Evolutionary conservation across 2,329 filamentous ascomycete species (phyloP), one percentile per base, ranked within the genome.

Genomic region (Penicillium crustosum): DNA sequence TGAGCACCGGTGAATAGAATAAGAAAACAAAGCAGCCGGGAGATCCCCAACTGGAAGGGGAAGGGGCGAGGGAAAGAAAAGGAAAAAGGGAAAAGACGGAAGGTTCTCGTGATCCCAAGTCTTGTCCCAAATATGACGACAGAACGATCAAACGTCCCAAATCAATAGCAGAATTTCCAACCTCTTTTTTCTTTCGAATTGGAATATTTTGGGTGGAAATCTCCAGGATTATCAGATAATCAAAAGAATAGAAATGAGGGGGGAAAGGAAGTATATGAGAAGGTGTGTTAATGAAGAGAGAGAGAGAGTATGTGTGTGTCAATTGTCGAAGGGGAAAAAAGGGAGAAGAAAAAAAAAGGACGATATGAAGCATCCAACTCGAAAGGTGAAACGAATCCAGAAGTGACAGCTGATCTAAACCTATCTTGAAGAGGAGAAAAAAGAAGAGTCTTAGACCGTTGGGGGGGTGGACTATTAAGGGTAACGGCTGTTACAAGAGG

Each of bases 351-450:
- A 19, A 17, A 17, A 23, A 36, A 53, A 35, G 38, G 23, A 17
- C 29, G 7, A 44, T 21, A 52, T 43, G 49, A 52, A 52, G 49
- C 49, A 51, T 41, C 19, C 49, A 27, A 25, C 21, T 49, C 5
- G 17, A 29, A 45, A 53, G 27, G 43, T 58, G 56, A 58, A 58
- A 58, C 56, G 41, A 53, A 49, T 54, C 29, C 41, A 38, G 43
- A 43, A 55, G 53, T 55, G 53, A 55, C 53, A 55, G 53, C 43
- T 55, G 53, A 49, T 55, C 53, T 35, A 36, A 45, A 52, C 38
- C 49, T 52, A 43, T 44, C 38, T 27, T 23, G 44, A 41, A 49
- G 17, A 29, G 35, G 25, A 25, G n/a, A 55, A 21, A 36, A n/a
- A 5, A 36, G 21, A 36, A 41, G 44, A 55, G 56, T 58, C 56